phyloP scores from a whole-genome alignment of 202 grass and related monocot species.

The Cymbopogon flexuosus region DNA sequence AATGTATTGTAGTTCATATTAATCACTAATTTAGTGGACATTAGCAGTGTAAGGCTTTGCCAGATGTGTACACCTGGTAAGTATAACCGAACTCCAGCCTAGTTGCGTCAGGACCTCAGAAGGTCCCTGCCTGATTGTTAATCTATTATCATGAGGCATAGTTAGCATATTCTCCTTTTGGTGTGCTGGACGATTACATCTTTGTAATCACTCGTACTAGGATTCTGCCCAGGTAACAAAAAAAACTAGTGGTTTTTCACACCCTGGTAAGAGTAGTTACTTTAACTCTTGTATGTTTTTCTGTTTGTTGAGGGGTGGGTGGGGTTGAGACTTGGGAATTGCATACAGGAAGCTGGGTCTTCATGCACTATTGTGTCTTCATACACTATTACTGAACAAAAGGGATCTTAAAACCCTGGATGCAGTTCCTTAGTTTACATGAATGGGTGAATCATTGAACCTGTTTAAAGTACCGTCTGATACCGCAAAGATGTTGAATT shows the following conservation, averaged over 20 bases:
- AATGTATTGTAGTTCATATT: constrained; percentile 35
- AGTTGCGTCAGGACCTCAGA: constrained; percentile 17
- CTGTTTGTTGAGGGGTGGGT: background rate
- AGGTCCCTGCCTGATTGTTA: constrained; percentile 9
- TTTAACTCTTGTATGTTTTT: background rate
- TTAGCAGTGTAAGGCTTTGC: constrained; percentile 28
- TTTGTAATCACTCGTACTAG: background rate
- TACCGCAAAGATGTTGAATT: background rate
- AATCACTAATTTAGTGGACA: constrained; percentile 29
- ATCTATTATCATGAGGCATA: constrained; percentile 21
- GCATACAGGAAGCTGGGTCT: background rate
- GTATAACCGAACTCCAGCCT: constrained; percentile 17
- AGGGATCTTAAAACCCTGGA: background rate
- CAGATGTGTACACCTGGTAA: constrained; percentile 22
- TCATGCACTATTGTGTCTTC: background rate
- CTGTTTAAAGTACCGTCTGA: background rate
- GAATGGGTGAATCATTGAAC: background rate
- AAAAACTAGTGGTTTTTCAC: background rate
- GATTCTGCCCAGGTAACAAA: background rate
- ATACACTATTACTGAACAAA: background rate
- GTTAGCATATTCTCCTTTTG: background rate
- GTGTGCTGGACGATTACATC: background rate
- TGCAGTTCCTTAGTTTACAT: background rate
- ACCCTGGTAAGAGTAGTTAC: background rate
- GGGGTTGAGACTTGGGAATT: background rate